These are phyloP conservation scores for Kurtzmaniella quercitrusa DNA, from an alignment of 1,139 yeast genomes.

Conservation along the genomic window DNA sequence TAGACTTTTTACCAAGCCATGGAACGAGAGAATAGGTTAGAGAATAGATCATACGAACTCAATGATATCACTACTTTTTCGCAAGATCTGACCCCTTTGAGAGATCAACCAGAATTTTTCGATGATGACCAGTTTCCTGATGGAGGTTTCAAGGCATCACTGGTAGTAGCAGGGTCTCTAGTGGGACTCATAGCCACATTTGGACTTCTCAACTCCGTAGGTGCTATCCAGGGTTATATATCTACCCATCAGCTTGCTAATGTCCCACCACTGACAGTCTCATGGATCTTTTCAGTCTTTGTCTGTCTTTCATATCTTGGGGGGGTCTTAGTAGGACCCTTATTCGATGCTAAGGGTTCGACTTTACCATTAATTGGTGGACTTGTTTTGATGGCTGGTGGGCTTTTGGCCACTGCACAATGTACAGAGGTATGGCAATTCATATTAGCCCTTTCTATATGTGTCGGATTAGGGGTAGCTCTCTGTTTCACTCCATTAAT, in stretches of 20 bases:
- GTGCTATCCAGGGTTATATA: conserved; percentile 33
- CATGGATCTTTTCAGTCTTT: conserved; percentile 39
- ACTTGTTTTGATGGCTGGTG: conserved; percentile 23
- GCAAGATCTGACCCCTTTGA: neutral
- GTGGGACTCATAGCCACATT: conserved; percentile 28
- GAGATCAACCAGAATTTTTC: neutral
- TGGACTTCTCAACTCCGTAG: conserved; percentile 32
- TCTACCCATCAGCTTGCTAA: conserved; percentile 27
- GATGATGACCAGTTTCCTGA: conserved; percentile 16
- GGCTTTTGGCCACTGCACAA: conserved; percentile 31
- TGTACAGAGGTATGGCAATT: conserved; percentile 30
- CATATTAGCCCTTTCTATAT: conserved; percentile 28
- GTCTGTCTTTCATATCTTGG: conserved; percentile 26
- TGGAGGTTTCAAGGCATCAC: conserved; percentile 29
- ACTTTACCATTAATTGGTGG: conserved; percentile 22
- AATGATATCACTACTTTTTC: neutral
- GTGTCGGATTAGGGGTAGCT: conserved; percentile 33
- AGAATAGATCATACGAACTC: neutral
- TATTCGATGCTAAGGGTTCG: conserved; percentile 33
- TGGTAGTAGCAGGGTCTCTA: conserved; percentile 32
- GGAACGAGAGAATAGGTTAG: neutral
- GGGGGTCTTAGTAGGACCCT: conserved; percentile 33
- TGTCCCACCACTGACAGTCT: conserved; percentile 12
- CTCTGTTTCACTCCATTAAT: conserved; percentile 33
- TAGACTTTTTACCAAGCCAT: neutral